Evolutionary conservation across 257 asterid species (phyloP), one percentile per base, ranked within the genome.

Genomic region (Jaltomata sinuosa): DNA sequence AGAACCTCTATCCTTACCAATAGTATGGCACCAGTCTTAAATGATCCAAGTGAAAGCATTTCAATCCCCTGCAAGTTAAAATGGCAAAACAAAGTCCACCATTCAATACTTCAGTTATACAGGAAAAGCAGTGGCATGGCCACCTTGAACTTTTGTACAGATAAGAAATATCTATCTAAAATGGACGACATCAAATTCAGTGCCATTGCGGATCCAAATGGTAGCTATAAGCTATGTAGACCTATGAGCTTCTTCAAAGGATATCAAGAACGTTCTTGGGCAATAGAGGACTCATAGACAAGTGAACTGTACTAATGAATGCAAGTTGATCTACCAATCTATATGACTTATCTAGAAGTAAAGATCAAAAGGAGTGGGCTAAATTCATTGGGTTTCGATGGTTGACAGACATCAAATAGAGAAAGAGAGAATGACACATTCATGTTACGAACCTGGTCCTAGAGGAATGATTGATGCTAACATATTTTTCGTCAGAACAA

Each of bases 11-110:
- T 84, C 36, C 83, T 87, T 90, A 97, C 99, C 97, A 97, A 90
- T 85, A 95, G 98, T 84, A 95, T 97, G 79, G 93, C 97, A 40
- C 99, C 99, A 83, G 98, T 95, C 93, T 95, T 95, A 85, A 97
- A 97, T 74, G 99, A 97, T 83, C 99, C 99, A 86, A 97, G 99
- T 71, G 99, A 89, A 85, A 90, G 99, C 98, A 96, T 96, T 92
- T 94, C 98, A 42, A 97, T 91, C 81, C 98, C 98, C 98, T 94
- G 91, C 22, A 21, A 12, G 53, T 76, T 82, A 22, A 74, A 22
- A 77, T 42, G 61, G 53, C 79, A 57, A 79, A 71, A 71, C 32
- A 71, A 69, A 69, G 52, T 21, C 78, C 78, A 34, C 22, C 49
- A 36, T 21, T 68, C 79, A 69, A 38, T 10, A 69, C 79, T 38